Evolutionary conservation across 2,329 filamentous ascomycete genomes (phyloP).

Genomic region (Cladophialophora chaetospira): DNA sequence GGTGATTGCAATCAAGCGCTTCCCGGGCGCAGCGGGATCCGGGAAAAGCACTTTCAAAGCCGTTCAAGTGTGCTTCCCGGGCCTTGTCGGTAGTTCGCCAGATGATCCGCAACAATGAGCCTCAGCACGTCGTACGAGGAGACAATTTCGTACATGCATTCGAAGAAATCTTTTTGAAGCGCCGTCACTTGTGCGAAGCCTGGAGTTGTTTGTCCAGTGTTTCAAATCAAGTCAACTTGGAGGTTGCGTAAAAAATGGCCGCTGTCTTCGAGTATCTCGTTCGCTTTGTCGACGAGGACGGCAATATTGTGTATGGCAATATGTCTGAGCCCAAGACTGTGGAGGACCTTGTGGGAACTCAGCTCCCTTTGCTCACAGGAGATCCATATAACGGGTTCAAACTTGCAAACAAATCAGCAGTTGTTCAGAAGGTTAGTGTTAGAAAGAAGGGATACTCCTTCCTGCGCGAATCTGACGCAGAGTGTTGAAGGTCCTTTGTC

Average conservation of each 20-base stretch:
- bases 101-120: too few species aligned
- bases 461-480: background rate
- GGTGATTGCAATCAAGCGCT: too few species aligned
- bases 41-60: too few species aligned
- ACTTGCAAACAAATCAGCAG: background rate
- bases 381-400: background rate
- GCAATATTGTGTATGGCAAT: background rate
- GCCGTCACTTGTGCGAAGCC: too few species aligned
- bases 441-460: background rate
- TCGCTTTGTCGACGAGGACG: background rate
- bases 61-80: too few species aligned
- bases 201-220: too few species aligned
- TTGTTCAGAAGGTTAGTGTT: background rate
- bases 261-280: background rate
- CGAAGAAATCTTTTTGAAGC: too few species aligned
- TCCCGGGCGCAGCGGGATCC: too few species aligned
- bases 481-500: constrained; percentile 1
- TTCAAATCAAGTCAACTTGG: too few species aligned
- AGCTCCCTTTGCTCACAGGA: background rate
- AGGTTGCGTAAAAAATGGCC: background rate
- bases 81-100: too few species aligned
- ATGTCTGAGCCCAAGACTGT: background rate
- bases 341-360: background rate
- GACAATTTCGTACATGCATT: too few species aligned
- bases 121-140: too few species aligned